These are phyloP conservation scores for Penicillium sp. DNA, from an alignment of 2,329 filamentous ascomycete genomes.

Conservation along the genomic window DNA sequence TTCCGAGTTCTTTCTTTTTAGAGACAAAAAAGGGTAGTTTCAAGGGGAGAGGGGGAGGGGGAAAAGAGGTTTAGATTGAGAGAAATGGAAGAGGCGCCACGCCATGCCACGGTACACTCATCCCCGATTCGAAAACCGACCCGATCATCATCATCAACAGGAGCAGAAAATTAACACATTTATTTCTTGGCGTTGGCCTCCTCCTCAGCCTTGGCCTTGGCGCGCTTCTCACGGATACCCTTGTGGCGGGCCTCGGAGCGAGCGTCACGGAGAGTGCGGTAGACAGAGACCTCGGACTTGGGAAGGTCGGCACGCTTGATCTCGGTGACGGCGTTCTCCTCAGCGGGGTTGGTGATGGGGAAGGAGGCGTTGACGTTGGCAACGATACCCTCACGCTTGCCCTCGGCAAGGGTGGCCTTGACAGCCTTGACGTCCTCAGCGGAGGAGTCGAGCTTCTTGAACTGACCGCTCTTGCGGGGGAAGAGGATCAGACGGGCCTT, in stretches of 20 bases:
- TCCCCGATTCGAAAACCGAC: constrained; percentile 38
- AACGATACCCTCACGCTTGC: constrained; percentile 54
- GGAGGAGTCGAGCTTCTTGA: constrained; percentile 87
- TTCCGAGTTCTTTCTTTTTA: constrained; percentile 40
- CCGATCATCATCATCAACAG: constrained; percentile 41
- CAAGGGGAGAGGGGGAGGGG: constrained; percentile 17
- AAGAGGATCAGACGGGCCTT: constrained; percentile 94
- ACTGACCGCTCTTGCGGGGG: constrained; percentile 89
- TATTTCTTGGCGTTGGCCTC: constrained; percentile 58
- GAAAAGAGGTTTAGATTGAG: constrained; percentile 25
- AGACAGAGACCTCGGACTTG: constrained; percentile 80
- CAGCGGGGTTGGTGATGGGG: constrained; percentile 67
- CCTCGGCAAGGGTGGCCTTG: constrained; percentile 54
- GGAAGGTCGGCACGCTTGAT: constrained; percentile 82
- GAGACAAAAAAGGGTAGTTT: constrained; percentile 27
- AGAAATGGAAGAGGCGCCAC: constrained; percentile 35
- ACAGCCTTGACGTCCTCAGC: constrained; percentile 78
- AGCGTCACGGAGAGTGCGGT: constrained; percentile 78
- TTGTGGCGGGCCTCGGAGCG: constrained; percentile 78
- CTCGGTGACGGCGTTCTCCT: constrained; percentile 64
- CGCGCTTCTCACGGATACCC: constrained; percentile 91
- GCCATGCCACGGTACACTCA: constrained; percentile 40
- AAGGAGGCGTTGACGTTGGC: constrained; percentile 60
- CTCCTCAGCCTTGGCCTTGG: constrained; percentile 74
- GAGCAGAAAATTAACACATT: constrained; percentile 38